phyloP scores from a whole-genome alignment of 129 eudicot species.

The Ambrosia artemisiifolia region DNA sequence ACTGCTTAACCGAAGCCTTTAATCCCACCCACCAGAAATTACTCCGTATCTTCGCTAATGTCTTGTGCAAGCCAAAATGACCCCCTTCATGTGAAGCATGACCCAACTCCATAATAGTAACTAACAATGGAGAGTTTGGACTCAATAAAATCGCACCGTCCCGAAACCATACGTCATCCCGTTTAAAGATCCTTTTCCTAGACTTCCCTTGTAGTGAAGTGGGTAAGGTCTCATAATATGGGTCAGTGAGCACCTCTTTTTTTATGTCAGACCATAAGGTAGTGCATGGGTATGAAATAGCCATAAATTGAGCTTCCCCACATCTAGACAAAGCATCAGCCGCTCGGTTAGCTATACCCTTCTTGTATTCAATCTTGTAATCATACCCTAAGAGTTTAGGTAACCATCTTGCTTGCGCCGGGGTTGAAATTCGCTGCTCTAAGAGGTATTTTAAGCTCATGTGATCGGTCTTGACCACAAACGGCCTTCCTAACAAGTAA shows the following conservation, averaged over 20 bases:
- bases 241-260: background rate
- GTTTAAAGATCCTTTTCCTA: background rate
- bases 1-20: background rate
- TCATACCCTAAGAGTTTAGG: background rate
- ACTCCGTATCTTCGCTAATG: background rate
- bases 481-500: background rate
- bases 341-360: background rate
- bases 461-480: background rate
- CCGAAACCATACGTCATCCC: background rate
- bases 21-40: background rate
- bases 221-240: background rate
- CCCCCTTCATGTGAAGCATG: background rate
- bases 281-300: background rate
- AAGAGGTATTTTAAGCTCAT: background rate
- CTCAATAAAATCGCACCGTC: background rate
- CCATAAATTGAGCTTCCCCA: background rate
- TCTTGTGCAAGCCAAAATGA: background rate
- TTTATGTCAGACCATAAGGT: background rate
- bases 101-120: background rate
- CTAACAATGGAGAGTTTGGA: background rate
- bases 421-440: slow-evolving; percentile 1
- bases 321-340: slow-evolving; percentile 12
- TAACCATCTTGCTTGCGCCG: slow-evolving; percentile 1
- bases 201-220: background rate
- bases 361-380: background rate